These are phyloP conservation scores for Peronospora destructor DNA, from an alignment of 352 stramenopile species.

Conservation along the genomic window DNA sequence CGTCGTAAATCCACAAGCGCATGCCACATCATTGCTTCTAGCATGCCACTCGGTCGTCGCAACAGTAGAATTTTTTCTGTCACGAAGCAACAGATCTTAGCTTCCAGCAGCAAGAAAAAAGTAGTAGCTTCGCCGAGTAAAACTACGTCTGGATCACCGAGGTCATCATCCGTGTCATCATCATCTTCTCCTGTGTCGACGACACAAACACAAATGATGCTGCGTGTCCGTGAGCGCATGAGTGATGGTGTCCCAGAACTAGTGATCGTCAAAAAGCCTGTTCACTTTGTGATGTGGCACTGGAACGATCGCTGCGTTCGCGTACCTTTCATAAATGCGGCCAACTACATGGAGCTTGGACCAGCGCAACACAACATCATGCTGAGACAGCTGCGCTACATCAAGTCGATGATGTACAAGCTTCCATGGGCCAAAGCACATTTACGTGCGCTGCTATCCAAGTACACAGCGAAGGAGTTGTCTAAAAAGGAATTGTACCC, in stretches of 20 bases:
- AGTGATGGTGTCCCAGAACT: constrained; percentile 47
- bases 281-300: constrained; percentile 48
- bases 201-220: constrained; percentile 42
- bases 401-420: constrained; percentile 79
- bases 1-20: constrained; percentile 59
- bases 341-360: constrained; percentile 45
- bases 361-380: constrained; percentile 75
- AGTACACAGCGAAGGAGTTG: constrained; percentile 69
- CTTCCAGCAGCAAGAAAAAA: constrained; percentile 18
- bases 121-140: constrained; percentile 4
- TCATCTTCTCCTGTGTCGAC: constrained; percentile 12
- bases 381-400: constrained; percentile 72
- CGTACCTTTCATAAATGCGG: constrained; percentile 31
- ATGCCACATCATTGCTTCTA: constrained; percentile 16
- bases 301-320: constrained; percentile 54
- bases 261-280: constrained; percentile 53
- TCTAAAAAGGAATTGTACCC: constrained; percentile 73
- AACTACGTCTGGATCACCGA: constrained; percentile 5
- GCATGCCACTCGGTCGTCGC: constrained; percentile 2
- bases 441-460: constrained; percentile 49
- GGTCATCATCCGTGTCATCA: constrained; percentile 9
- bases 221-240: constrained; percentile 46
- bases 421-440: constrained; percentile 77
- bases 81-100: constrained; percentile 20
- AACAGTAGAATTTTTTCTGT: constrained; percentile 23